phyloP scores from a whole-genome alignment of 495 filamentous ascomycete genomes.

The Hypoxylon fuscum region DNA sequence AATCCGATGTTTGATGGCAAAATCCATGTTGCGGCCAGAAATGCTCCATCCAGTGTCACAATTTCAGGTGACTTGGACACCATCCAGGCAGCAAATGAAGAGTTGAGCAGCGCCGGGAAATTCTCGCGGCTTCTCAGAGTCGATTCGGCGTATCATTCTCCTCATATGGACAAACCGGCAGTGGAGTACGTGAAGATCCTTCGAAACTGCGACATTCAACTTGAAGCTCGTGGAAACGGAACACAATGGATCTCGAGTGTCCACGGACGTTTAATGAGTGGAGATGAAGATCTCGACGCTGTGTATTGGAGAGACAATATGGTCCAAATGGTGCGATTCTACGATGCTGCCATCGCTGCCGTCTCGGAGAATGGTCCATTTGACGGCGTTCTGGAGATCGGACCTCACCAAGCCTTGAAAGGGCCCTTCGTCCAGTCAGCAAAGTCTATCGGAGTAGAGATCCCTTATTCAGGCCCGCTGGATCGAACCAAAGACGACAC shows the following conservation, averaged over 20 bases:
- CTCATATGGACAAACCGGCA: slow-evolving; percentile 61
- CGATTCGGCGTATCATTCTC: slow-evolving; percentile 69
- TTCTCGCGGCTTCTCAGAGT: slow-evolving; percentile 57
- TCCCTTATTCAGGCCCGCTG: slow-evolving; percentile 51
- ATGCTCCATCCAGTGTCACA: slow-evolving; percentile 49
- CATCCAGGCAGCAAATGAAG: slow-evolving; percentile 46
- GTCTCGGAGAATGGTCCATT: slow-evolving; percentile 47
- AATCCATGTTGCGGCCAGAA: slow-evolving; percentile 54
- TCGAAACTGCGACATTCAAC: slow-evolving; percentile 34
- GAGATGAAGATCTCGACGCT: slow-evolving; percentile 37
- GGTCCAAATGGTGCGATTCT: slow-evolving; percentile 64
- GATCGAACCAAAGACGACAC: slow-evolving; percentile 46
- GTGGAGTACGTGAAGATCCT: slow-evolving; percentile 52
- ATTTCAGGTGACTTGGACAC: slow-evolving; percentile 53
- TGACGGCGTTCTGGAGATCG: slow-evolving; percentile 62
- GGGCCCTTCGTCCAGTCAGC: slow-evolving; percentile 57
- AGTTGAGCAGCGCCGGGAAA: slow-evolving; percentile 43
- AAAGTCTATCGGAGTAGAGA: slow-evolving; percentile 33
- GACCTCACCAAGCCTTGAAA: slow-evolving; percentile 65
- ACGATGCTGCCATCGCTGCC: slow-evolving; percentile 58
- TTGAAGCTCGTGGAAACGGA: slow-evolving; percentile 30
- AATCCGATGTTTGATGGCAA: slow-evolving; percentile 36
- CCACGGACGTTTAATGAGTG: slow-evolving; percentile 33
- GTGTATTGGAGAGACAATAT: slow-evolving; percentile 69
- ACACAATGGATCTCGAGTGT: slow-evolving; percentile 53